These are phyloP conservation scores for Astragalus glycyphyllos DNA, from an alignment of 306 rosid genomes.

Conservation along the genomic window DNA sequence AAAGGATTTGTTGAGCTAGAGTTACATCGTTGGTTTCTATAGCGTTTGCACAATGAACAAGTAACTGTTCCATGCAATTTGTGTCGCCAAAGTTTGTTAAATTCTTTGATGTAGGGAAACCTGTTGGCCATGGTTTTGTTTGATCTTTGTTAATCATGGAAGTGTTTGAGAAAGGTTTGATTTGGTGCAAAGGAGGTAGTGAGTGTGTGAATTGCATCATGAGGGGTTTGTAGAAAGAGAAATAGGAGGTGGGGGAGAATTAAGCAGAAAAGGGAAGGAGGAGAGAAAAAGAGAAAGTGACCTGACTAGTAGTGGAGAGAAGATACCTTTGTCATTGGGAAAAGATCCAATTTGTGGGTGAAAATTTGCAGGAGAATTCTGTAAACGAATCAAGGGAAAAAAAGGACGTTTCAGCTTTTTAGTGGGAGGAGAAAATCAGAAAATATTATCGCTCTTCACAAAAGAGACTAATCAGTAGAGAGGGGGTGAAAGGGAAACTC, in stretches of 20 bases:
- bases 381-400: constrained; percentile 25
- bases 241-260: neutral
- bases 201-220: constrained; percentile 79
- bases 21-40: constrained; percentile 84
- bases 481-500: constrained; percentile 24
- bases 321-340: constrained; percentile 52
- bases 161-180: constrained; percentile 47
- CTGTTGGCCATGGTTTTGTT: constrained; percentile 71
- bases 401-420: constrained; percentile 50
- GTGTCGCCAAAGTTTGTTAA: constrained; percentile 68
- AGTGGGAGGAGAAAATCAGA: neutral
- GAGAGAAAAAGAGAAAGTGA: constrained; percentile 58
- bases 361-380: constrained; percentile 32
- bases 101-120: constrained; percentile 69
- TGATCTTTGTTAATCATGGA: constrained; percentile 68
- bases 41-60: constrained; percentile 90
- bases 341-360: constrained; percentile 46
- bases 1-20: constrained; percentile 85
- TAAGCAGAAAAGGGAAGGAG: constrained; percentile 14
- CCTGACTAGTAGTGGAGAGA: constrained; percentile 54
- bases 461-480: constrained; percentile 46
- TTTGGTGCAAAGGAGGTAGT: constrained; percentile 55
- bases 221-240: neutral
- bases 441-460: constrained; percentile 36
- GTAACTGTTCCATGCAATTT: constrained; percentile 90